Evolutionary conservation across 2,329 filamentous ascomycete species (phyloP).

Genomic region (Colletotrichum camelliae): DNA sequence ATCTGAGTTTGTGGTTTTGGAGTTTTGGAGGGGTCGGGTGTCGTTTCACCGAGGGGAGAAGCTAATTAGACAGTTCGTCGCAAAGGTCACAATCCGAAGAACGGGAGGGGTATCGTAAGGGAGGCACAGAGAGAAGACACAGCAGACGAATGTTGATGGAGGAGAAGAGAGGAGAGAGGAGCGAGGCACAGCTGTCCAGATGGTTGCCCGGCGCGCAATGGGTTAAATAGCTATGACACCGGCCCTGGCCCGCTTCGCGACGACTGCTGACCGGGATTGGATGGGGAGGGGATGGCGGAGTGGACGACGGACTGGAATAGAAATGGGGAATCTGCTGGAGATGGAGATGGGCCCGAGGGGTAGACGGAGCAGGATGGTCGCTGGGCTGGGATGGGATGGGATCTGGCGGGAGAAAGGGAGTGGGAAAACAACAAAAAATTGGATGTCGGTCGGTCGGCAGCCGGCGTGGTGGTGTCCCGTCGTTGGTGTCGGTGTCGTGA

Average conservation of each 20-base stretch:
- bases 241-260: not conserved
- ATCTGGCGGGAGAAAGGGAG: not conserved
- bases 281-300: not conserved
- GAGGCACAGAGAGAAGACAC: not conserved
- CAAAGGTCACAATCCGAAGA: not conserved
- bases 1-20: not conserved
- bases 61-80: not conserved
- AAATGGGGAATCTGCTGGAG: not conserved
- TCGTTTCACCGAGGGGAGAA: not conserved
- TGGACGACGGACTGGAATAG: not conserved
- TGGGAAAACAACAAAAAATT: not conserved
- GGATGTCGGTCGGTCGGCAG: not conserved
- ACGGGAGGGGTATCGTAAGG: not conserved
- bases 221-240: conserved; percentile 11
- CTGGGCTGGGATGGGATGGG: not conserved
- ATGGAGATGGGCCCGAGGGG: not conserved
- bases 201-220: not conserved
- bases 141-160: not conserved
- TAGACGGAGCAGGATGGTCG: not conserved
- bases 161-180: not conserved
- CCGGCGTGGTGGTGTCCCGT: not conserved
- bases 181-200: not conserved
- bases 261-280: conserved; percentile 3
- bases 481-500: not conserved
- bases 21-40: not conserved